phyloP scores from a whole-genome alignment of 805 yeast genomes.

The Starmerella ratchasimensis region DNA sequence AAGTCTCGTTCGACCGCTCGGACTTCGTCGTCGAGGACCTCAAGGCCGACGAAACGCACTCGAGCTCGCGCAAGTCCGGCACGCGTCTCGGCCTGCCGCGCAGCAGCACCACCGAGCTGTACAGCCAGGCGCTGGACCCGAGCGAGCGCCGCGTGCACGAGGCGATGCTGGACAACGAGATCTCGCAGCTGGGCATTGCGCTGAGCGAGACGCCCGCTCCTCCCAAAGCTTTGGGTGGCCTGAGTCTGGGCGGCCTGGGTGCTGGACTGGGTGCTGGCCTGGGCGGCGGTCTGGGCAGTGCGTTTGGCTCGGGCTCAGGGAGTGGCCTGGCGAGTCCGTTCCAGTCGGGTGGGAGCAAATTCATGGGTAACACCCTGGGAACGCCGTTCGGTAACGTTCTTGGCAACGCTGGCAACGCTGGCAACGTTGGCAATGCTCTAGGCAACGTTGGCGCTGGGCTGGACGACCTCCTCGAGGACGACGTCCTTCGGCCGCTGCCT shows the following conservation, averaged over 20 bases:
- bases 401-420: too few species aligned
- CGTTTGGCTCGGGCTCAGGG: too few species aligned
- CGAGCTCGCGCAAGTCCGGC: background rate
- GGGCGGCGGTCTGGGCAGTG: too few species aligned
- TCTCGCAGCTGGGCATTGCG: constrained; percentile 7
- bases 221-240: background rate
- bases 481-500: constrained; percentile 16
- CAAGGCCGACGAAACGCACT: background rate
- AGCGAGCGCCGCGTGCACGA: background rate
- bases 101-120: constrained; percentile 9
- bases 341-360: background rate
- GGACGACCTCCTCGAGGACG: too few species aligned
- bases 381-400: too few species aligned
- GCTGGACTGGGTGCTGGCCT: too few species aligned
- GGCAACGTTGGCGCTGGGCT: too few species aligned
- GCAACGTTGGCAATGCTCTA: too few species aligned
- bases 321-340: background rate
- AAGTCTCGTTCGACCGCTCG: background rate
- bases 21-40: background rate
- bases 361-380: too few species aligned
- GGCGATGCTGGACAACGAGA: constrained; percentile 1
- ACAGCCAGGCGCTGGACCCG: constrained; percentile 9
- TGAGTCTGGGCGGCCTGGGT: too few species aligned
- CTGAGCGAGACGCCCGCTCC: background rate
- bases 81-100: constrained; percentile 4